Conservation (phyloP, 306 rosid genomes). For the Acmispon strigosus region DNA sequence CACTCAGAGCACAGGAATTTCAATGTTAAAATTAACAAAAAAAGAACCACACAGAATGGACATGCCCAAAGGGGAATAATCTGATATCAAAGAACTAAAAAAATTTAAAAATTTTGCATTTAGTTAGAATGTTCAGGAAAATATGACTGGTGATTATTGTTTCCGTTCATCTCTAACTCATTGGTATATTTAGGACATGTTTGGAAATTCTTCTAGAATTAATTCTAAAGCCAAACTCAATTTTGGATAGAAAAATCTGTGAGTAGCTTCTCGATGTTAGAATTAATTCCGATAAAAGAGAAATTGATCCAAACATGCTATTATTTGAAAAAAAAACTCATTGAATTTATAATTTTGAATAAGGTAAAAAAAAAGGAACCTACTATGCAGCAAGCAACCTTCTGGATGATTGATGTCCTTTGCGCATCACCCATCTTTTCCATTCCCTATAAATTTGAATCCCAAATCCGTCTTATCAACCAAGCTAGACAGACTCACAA, state of each 20-base stretch:
- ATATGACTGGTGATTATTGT: background rate
- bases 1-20: background rate
- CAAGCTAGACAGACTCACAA: constrained; percentile 39
- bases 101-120: background rate
- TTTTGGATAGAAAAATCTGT: too few species aligned
- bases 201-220: too few species aligned
- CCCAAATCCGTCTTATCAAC: constrained; percentile 60
- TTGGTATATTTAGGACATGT: background rate
- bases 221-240: too few species aligned
- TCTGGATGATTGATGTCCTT: constrained; percentile 45
- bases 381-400: constrained; percentile 51
- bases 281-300: too few species aligned
- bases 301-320: too few species aligned
- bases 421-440: constrained; percentile 86
- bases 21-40: background rate
- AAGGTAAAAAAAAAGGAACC: constrained; percentile 50
- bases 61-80: background rate
- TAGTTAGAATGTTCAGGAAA: background rate
- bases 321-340: constrained; percentile 14
- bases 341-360: constrained; percentile 14
- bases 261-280: too few species aligned
- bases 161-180: constrained; percentile 21
- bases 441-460: constrained; percentile 82
- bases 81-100: background rate
- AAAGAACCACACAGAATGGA: background rate